phyloP scores from a whole-genome alignment of 1,284 basidiomycete species.

The Flammula alnicola region DNA sequence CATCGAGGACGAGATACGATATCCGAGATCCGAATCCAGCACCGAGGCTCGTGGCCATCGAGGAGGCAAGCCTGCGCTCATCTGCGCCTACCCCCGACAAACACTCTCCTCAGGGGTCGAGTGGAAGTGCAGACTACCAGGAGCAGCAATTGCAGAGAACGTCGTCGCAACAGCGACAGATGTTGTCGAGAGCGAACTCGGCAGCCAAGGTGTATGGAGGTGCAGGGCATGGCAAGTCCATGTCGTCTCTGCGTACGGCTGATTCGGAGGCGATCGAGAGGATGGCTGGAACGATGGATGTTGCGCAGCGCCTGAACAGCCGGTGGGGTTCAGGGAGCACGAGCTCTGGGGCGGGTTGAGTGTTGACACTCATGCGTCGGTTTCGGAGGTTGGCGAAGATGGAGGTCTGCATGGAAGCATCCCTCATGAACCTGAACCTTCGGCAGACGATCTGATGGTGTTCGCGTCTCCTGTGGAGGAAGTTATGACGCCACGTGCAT shows the following conservation, averaged over 20 bases:
- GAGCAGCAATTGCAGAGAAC: neutral
- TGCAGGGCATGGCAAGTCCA: constrained; percentile 48
- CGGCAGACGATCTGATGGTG: constrained; percentile 20
- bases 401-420: constrained; percentile 3
- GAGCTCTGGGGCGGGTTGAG: constrained; percentile 31
- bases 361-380: constrained; percentile 27
- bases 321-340: constrained; percentile 35
- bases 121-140: constrained; percentile 7
- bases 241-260: constrained; percentile 62
- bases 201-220: constrained; percentile 28
- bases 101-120: constrained; percentile 11
- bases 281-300: constrained; percentile 67
- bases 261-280: constrained; percentile 69
- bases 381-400: constrained; percentile 21
- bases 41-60: constrained; percentile 60
- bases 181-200: constrained; percentile 10
- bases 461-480: constrained; percentile 36
- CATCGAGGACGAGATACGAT: constrained; percentile 42
- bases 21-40: constrained; percentile 76
- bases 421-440: constrained; percentile 4
- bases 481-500: constrained; percentile 8
- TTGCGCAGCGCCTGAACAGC: constrained; percentile 60
- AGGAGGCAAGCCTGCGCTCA: constrained; percentile 49
- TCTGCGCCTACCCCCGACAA: constrained; percentile 7
- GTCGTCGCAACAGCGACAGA: neutral